Evolutionary conservation across 306 rosid genomes (phyloP).

Genomic region (Vicia faba): DNA sequence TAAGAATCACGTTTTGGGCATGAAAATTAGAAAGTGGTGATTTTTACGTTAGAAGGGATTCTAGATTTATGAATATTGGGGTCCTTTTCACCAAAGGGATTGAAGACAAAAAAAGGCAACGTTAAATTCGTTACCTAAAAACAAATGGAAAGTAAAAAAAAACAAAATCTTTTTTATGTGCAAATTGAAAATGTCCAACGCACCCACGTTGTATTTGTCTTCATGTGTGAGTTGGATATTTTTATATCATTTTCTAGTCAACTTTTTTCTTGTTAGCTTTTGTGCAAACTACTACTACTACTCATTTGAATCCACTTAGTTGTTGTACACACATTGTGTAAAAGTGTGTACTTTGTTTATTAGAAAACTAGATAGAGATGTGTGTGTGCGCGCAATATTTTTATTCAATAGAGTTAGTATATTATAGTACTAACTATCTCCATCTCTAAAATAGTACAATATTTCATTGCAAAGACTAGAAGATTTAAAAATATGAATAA

Average conservation of each 20-base stretch:
- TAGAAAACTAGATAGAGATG: not conserved
- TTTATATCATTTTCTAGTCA: not conserved
- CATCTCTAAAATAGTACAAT: too few relatives aligned
- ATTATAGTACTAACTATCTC: too few relatives aligned
- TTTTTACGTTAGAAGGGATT: not conserved
- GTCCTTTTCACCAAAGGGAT: not conserved
- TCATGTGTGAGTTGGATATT: constrained; percentile 12
- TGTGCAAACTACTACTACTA: not conserved
- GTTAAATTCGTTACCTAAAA: constrained; percentile 45
- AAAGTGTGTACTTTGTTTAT: not conserved
- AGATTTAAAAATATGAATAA: too few relatives aligned
- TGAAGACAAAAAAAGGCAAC: constrained; percentile 32
- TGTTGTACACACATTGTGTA: not conserved
- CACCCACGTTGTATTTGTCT: constrained; percentile 15
- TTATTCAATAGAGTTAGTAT: not conserved
- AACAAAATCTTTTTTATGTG: not conserved
- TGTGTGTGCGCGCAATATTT: not conserved
- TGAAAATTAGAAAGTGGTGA: not conserved
- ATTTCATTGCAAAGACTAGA: too few relatives aligned
- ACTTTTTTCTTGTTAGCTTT: not conserved
- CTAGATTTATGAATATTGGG: constrained; percentile 10
- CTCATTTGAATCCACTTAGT: not conserved
- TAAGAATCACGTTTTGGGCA: not conserved
- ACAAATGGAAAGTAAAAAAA: constrained; percentile 10
- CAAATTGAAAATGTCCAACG: constrained; percentile 32